These are phyloP conservation scores for Aquanectria penicillioides DNA, from an alignment of 2,329 filamentous ascomycete genomes.

Conservation along the genomic window DNA sequence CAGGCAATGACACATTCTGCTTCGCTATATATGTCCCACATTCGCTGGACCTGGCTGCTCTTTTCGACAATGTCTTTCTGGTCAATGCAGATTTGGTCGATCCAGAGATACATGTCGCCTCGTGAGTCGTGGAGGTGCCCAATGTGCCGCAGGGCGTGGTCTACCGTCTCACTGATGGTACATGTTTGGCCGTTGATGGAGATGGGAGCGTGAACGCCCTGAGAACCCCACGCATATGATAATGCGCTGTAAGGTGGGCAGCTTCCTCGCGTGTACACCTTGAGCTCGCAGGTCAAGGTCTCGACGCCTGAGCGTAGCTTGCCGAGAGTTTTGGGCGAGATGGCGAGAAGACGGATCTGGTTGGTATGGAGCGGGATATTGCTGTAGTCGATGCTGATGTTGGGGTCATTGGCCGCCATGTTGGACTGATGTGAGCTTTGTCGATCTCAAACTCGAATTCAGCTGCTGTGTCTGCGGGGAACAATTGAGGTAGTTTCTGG, in stretches of 20 bases:
- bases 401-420: too few relatives aligned
- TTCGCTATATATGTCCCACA: slow-evolving; percentile 19
- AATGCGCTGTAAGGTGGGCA: slow-evolving; percentile 7
- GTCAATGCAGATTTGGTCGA: slow-evolving; percentile 30
- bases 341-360: too few relatives aligned
- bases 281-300: too few relatives aligned
- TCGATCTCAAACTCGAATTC: too few relatives aligned
- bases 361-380: too few relatives aligned
- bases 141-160: slow-evolving; percentile 4
- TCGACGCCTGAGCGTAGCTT: too few relatives aligned
- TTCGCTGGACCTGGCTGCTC: slow-evolving; percentile 22
- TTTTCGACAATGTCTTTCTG: slow-evolving; percentile 22
- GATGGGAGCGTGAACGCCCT: background rate
- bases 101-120: slow-evolving; percentile 9
- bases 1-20: slow-evolving; percentile 17
- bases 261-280: background rate
- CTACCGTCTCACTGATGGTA: background rate
- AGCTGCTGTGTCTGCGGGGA: too few relatives aligned
- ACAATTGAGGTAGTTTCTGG: too few relatives aligned
- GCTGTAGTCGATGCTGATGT: too few relatives aligned
- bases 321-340: too few relatives aligned
- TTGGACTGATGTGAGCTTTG: too few relatives aligned
- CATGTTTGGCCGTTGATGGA: background rate
- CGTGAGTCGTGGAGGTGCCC: background rate
- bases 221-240: slow-evolving; percentile 8